These are phyloP conservation scores for Leccinum cinnamomeum DNA, from an alignment of 1,284 basidiomycete species.

Conservation along the genomic window DNA sequence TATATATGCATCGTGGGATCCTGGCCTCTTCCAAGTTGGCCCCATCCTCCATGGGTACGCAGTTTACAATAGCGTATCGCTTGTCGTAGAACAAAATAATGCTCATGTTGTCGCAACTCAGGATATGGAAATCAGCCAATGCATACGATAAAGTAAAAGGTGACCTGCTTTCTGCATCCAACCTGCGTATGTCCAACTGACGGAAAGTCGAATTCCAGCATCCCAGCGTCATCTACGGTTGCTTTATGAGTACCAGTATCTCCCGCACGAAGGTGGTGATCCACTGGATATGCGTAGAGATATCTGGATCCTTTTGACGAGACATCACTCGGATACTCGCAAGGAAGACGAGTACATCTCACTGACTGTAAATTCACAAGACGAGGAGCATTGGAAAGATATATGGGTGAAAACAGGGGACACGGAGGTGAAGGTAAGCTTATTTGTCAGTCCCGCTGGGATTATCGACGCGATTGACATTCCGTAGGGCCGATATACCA, in stretches of 20 bases:
- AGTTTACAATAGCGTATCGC: background rate
- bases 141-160: conserved; percentile 24
- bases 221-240: conserved; percentile 41
- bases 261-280: background rate
- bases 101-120: conserved; percentile 30
- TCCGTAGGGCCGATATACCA: conserved; percentile 70
- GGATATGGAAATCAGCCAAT: conserved; percentile 53
- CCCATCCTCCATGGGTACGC: conserved; percentile 69
- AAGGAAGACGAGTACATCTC: conserved; percentile 70
- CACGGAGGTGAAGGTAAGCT: conserved; percentile 40
- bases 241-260: conserved; percentile 26
- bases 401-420: conserved; percentile 4
- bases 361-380: conserved; percentile 56
- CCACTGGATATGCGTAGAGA: conserved; percentile 16
- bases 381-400: conserved; percentile 32
- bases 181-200: conserved; percentile 6
- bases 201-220: conserved; percentile 19
- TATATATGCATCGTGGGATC: conserved; percentile 89
- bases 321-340: conserved; percentile 66
- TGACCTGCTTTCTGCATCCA: conserved; percentile 8
- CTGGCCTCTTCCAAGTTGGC: conserved; percentile 53
- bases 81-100: background rate
- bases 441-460: conserved; percentile 2
- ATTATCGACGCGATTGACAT: conserved; percentile 6
- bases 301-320: conserved; percentile 82